phyloP scores from a whole-genome alignment of 2,329 filamentous ascomycete genomes.

The Xylariaceae sp. region DNA sequence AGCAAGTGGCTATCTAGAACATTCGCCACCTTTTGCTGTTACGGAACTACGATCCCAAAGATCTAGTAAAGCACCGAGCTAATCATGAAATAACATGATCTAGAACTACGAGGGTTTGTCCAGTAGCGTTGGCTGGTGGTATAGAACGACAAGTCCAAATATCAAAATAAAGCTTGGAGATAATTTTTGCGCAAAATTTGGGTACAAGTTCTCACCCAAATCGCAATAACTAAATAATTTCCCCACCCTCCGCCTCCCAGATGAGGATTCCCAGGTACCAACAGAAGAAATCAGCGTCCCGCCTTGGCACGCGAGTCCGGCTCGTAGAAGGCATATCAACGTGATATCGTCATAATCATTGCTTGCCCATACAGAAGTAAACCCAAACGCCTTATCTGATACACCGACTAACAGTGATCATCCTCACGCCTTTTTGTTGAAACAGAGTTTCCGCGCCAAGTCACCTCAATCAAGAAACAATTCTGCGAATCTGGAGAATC shows the following conservation, averaged over 20 bases:
- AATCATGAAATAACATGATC: neutral
- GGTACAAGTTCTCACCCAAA: no score
- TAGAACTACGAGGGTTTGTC: neutral
- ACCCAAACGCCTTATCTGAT: neutral
- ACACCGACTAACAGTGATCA: neutral
- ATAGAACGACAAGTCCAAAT: no score
- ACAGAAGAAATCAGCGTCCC: neutral
- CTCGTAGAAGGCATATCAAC: no score
- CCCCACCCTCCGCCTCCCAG: neutral
- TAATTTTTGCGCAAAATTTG: no score
- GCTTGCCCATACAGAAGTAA: neutral
- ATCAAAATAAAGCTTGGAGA: no score
- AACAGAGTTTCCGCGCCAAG: neutral
- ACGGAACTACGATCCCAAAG: neutral
- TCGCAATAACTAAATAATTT: no score
- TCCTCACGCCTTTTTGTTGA: neutral
- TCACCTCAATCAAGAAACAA: neutral
- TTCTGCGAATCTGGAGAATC: constrained; percentile 14
- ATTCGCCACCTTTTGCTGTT: constrained; percentile 3
- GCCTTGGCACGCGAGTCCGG: no score
- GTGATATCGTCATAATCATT: neutral
- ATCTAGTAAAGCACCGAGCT: neutral
- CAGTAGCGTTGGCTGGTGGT: no score
- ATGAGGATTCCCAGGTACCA: neutral
- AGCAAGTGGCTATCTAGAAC: no score